A percentile compares a stretch with the other conserved stretches of the same genome.
Conservation (phyloP, 164 flowering plant genomes). For the Taxillus chinensis region DNA sequence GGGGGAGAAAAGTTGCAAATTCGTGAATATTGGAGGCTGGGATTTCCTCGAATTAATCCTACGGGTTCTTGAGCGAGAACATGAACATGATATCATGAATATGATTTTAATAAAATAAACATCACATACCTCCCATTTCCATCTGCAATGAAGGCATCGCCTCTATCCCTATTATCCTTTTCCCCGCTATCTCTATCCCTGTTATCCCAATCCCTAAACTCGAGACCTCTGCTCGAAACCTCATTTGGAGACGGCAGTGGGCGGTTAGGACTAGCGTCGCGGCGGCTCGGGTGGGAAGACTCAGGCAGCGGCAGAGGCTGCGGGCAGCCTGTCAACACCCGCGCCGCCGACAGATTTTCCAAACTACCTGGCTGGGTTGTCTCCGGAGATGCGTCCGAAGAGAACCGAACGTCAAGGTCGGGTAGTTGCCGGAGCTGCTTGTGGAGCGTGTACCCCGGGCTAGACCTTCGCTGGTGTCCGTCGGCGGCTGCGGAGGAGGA, state of each 20-base stretch:
- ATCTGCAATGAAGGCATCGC: too few species aligned
- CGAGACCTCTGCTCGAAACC: slow-evolving; percentile 2
- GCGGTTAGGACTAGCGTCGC: neutral
- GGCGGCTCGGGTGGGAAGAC: neutral
- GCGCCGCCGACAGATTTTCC: neutral
- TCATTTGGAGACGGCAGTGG: slow-evolving; percentile 22
- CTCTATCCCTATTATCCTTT: too few species aligned
- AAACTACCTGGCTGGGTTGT: neutral
- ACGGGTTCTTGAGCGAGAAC: too few species aligned
- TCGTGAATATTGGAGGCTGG: too few species aligned
- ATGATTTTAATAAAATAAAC: too few species aligned
- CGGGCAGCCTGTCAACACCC: slow-evolving; percentile 6
- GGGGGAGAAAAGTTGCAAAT: too few species aligned
- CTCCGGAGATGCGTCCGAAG: neutral
- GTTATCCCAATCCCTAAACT: neutral
- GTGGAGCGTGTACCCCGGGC: neutral
- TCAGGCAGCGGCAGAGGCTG: slow-evolving; percentile 26
- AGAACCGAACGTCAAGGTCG: neutral
- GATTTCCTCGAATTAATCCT: too few species aligned
- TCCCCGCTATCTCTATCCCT: slow-evolving; percentile 4
- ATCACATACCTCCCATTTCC: too few species aligned
- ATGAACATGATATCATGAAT: too few species aligned
- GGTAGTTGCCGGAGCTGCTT: neutral
- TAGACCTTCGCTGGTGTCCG: neutral
- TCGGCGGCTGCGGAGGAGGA: too few species aligned